These are phyloP conservation scores for Incumbomyces lentus DNA, from an alignment of 2,329 filamentous ascomycete genomes.

Conservation along the genomic window DNA sequence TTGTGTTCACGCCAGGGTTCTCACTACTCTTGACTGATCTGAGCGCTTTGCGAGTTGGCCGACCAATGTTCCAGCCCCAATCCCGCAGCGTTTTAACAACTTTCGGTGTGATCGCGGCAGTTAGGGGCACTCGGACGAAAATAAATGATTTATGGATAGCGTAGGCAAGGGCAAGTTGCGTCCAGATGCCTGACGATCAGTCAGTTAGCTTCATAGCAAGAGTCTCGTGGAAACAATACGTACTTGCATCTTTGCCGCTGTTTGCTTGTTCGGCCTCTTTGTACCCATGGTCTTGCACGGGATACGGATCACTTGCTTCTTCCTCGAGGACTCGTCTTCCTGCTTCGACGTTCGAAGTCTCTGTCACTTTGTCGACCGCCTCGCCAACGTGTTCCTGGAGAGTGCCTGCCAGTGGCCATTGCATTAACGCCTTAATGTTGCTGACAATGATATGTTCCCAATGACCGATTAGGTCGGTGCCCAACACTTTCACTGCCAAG, in stretches of 20 bases:
- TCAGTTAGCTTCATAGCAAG: slow-evolving; percentile 9
- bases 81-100: slow-evolving; percentile 78
- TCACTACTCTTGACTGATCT: slow-evolving; percentile 24
- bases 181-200: slow-evolving; percentile 51
- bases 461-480: slow-evolving; percentile 71
- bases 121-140: slow-evolving; percentile 85
- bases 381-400: slow-evolving; percentile 10
- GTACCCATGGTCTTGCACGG: slow-evolving; percentile 39
- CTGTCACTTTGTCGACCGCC: slow-evolving; percentile 12
- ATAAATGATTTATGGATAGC: slow-evolving; percentile 98
- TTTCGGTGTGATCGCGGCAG: slow-evolving; percentile 82
- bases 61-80: slow-evolving; percentile 92
- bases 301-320: slow-evolving; percentile 13
- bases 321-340: slow-evolving; percentile 10
- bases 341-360: slow-evolving; percentile 20
- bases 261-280: slow-evolving; percentile 53
- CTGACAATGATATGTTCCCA: slow-evolving; percentile 36
- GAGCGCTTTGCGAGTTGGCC: slow-evolving; percentile 27
- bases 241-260: slow-evolving; percentile 60
- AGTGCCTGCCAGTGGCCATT: slow-evolving; percentile 18
- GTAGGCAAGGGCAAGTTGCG: slow-evolving; percentile 85
- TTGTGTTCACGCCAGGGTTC: slow-evolving; percentile 17
- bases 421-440: slow-evolving; percentile 26
- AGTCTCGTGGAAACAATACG: slow-evolving; percentile 32
- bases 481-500: slow-evolving; percentile 68